phyloP scores from a whole-genome alignment of 257 asterid genomes.

The Scutellaria baicalensis region DNA sequence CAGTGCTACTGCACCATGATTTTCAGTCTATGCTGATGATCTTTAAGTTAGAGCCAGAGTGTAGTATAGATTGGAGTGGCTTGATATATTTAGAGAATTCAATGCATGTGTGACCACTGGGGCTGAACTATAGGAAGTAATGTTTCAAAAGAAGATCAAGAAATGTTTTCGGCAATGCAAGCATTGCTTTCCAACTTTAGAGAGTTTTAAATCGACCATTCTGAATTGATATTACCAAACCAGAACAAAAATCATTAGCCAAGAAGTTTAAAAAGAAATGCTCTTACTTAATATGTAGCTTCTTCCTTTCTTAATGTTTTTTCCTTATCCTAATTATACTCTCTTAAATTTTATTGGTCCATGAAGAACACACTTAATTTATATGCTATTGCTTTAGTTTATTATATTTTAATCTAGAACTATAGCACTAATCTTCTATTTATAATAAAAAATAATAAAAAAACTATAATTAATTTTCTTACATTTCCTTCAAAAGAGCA shows the following conservation, averaged over 20 bases:
- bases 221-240: neutral
- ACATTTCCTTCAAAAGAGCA: neutral
- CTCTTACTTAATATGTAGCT: neutral
- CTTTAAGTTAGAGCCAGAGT: neutral
- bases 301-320: neutral
- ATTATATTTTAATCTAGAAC: neutral
- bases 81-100: neutral
- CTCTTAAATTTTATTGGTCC: neutral
- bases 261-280: neutral
- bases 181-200: neutral
- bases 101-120: neutral
- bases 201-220: neutral
- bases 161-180: neutral
- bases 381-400: neutral
- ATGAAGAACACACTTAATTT: neutral
- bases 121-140: neutral
- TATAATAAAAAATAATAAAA: neutral
- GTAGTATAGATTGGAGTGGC: neutral
- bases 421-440: neutral
- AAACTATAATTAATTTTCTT: neutral
- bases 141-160: neutral
- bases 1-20: neutral
- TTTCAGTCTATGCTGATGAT: slow-evolving; percentile 7
- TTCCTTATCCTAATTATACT: neutral
- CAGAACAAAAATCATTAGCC: neutral